Conservation (phyloP, 345 rosid species). For the Corchorus olitorius region DNA sequence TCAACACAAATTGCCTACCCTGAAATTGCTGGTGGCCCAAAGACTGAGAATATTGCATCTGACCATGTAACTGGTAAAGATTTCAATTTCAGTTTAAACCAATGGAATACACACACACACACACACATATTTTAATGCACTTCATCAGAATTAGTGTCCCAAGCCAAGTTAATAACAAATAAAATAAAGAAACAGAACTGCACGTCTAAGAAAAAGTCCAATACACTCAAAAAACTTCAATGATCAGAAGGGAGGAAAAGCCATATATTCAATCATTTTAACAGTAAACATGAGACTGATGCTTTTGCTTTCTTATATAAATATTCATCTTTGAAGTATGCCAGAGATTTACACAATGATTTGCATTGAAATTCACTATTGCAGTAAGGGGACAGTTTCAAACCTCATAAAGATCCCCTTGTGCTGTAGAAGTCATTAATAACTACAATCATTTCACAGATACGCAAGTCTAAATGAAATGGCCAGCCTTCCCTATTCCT, state of each 20-base stretch:
- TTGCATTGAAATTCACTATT: not conserved
- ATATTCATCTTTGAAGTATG: not conserved
- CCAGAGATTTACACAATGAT: not conserved
- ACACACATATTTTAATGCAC: not conserved
- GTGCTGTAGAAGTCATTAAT: not conserved
- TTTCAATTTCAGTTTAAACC: constrained; percentile 6
- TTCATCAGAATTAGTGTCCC: not conserved
- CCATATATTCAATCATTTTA: not conserved
- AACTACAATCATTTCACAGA: not conserved
- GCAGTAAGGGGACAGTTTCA: not conserved
- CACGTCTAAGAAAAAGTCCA: not conserved
- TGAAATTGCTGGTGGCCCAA: constrained; percentile 89
- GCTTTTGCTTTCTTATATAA: not conserved
- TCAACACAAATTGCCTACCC: constrained; percentile 51
- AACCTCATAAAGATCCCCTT: not conserved
- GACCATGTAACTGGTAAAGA: constrained; percentile 63
- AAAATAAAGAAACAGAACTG: too few relatives aligned
- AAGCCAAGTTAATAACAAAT: not conserved
- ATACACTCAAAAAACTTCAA: not conserved
- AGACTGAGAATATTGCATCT: constrained; percentile 89
- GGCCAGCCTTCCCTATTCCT: constrained; percentile 43
- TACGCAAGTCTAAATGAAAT: not conserved
- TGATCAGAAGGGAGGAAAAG: not conserved
- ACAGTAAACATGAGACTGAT: not conserved
- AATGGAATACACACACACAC: not conserved